Percentiles rank a stretch among this genome's conserved stretches.
These are phyloP conservation scores for Vicia sativa DNA, from an alignment of 306 rosid genomes.

Conservation along the genomic window DNA sequence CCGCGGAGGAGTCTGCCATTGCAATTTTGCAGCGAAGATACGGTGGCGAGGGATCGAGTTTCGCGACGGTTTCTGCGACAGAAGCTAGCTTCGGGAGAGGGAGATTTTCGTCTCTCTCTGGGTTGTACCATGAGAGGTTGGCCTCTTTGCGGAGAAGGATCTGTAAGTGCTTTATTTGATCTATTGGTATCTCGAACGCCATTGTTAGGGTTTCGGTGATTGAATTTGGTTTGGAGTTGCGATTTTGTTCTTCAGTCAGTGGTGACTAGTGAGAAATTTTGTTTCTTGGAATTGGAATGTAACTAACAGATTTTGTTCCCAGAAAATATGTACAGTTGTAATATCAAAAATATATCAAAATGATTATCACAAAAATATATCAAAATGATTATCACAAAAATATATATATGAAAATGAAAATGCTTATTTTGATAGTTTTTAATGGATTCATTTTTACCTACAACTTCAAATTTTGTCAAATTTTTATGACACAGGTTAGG, in stretches of 20 bases:
- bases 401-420: too few species aligned
- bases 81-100: slow-evolving; percentile 64
- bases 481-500: too few species aligned
- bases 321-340: background rate
- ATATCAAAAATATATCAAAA: background rate
- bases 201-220: slow-evolving; percentile 44
- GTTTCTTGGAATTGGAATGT: background rate
- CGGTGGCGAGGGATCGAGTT: slow-evolving; percentile 80
- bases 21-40: slow-evolving; percentile 82
- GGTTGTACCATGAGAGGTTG: slow-evolving; percentile 69
- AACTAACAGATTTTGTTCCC: background rate
- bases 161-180: slow-evolving; percentile 67
- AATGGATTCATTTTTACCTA: too few species aligned
- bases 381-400: too few species aligned
- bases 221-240: background rate
- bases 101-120: slow-evolving; percentile 50
- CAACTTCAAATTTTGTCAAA: too few species aligned
- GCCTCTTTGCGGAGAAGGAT: slow-evolving; percentile 67
- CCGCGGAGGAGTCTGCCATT: slow-evolving; percentile 75
- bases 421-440: too few species aligned
- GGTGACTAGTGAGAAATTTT: background rate
- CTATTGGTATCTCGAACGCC: slow-evolving; percentile 74
- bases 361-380: background rate
- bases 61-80: slow-evolving; percentile 56
- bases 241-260: background rate